Evolutionary conservation across 2,329 filamentous ascomycete species (phyloP).

Genomic region (Passalora sequoiae): DNA sequence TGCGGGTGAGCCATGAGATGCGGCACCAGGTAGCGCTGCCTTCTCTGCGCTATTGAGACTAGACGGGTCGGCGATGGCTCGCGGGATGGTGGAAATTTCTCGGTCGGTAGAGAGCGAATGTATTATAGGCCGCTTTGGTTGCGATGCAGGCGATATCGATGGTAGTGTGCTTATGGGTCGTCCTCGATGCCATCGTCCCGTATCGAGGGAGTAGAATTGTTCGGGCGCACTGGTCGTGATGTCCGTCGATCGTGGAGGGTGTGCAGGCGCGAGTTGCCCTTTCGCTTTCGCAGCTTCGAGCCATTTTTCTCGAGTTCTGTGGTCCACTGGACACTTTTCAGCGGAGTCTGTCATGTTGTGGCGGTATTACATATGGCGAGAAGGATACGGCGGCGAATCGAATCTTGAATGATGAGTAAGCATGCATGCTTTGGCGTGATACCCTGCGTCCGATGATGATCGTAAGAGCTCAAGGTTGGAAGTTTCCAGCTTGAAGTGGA

Average conservation of each 20-base stretch:
- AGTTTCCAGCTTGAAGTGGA: no score
- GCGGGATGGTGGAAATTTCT: constrained; percentile 70
- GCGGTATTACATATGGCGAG: no score
- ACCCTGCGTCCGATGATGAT: no score
- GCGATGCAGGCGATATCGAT: constrained; percentile 17
- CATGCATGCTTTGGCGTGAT: no score
- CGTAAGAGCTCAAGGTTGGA: no score
- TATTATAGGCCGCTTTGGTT: constrained; percentile 30
- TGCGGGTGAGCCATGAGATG: constrained; percentile 35
- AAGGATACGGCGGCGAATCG: no score
- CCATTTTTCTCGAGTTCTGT: constrained; percentile 84
- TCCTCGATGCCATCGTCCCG: constrained; percentile 29
- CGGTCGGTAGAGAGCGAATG: constrained; percentile 58
- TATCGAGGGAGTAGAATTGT: constrained; percentile 24
- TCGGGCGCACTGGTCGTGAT: background rate
- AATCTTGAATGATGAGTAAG: no score
- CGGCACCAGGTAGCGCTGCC: constrained; percentile 16
- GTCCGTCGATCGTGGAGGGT: constrained; percentile 14
- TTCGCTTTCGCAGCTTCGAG: constrained; percentile 60
- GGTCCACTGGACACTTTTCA: constrained; percentile 76
- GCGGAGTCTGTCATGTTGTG: no score
- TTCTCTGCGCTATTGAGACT: constrained; percentile 36
- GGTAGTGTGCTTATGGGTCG: constrained; percentile 20
- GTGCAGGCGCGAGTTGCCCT: constrained; percentile 15
- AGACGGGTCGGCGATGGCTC: constrained; percentile 31